phyloP scores from a whole-genome alignment of 352 stramenopile species.

The Phytopythium chamaehyphon region DNA sequence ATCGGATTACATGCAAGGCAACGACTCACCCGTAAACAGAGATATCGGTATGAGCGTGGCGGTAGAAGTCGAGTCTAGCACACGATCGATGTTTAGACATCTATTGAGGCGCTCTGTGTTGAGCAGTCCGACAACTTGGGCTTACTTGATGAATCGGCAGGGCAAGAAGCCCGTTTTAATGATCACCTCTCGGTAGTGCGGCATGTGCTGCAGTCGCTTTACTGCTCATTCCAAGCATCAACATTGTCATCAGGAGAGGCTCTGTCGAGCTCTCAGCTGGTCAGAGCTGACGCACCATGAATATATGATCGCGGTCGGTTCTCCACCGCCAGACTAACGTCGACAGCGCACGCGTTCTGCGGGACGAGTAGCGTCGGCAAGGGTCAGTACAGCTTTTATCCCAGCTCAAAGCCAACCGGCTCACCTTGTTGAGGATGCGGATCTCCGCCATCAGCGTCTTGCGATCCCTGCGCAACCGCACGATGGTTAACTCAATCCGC shows the following conservation, averaged over 20 bases:
- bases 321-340: conserved; percentile 66
- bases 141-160: conserved; percentile 54
- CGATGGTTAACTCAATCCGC: neutral
- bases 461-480: conserved; percentile 21
- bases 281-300: conserved; percentile 19
- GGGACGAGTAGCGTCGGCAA: too few species aligned
- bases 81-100: too few species aligned
- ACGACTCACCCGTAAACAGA: conserved; percentile 56
- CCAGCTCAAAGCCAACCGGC: neutral
- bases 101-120: too few species aligned
- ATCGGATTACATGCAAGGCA: neutral
- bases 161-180: conserved; percentile 61
- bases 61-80: conserved; percentile 49
- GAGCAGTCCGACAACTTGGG: too few species aligned
- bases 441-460: conserved; percentile 72
- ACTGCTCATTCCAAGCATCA: conserved; percentile 23
- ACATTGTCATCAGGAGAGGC: neutral
- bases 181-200: conserved; percentile 49
- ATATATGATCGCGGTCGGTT: conserved; percentile 60
- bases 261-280: neutral
- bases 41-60: conserved; percentile 46
- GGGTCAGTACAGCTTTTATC: neutral
- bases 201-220: conserved; percentile 39
- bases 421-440: conserved; percentile 70
- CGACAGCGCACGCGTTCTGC: conserved; percentile 60